Base-by-base conservation (phyloP, 495 filamentous ascomycete species). In the Neurospora cerealis region DNA sequence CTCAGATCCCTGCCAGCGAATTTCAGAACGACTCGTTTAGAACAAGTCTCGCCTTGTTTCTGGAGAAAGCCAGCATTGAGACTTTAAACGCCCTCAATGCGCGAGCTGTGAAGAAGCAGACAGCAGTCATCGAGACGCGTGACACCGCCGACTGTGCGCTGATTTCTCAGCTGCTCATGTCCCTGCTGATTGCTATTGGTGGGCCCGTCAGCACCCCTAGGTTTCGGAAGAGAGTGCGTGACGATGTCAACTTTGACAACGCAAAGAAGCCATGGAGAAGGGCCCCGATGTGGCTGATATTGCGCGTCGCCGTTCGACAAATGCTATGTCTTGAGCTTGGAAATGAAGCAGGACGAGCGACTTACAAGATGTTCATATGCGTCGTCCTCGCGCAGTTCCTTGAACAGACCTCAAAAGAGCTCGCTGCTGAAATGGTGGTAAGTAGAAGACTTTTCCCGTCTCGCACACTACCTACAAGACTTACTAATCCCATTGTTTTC, bases 291-390 rank as follows among this genome's bases (percentile, higher is more conserved):
- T 92, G 88, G 87, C 86, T 92, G 5, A 82, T 90, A 1, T 78
- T 91, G 15, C 85, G 90, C 0, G 88, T 92, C 2, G 80, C 80
- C 0, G 75, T 86, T 19, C 83, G 88, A 37, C 84, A 89, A 1
- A 80, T 84, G 11, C 80, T 91, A 0, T 84, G 77, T 54, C 60
- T 83, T 10, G 17, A 76, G 0, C 79, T 88, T 5, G 89, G 89
- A 2, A 77, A 70, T 10, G 82, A 84, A 5, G 15, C 74, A 5
- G 90, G 89, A 0, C 82, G 83, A n/a, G 69, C 86, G 2, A 78
- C 83, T 6, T 92, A 91, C 84, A 92, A 92, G 73, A 79, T 86
- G 48, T 77, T 91, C 2, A 83, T 89, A 4, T 85, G 82, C 70
- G 34, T 82, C 32, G 19, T 87, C 1, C 73, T 90, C 6, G 75